Percentiles rank a stretch among this genome's conserved stretches.
Conservation (phyloP, 306 rosid species). For the Quercus alba region DNA sequence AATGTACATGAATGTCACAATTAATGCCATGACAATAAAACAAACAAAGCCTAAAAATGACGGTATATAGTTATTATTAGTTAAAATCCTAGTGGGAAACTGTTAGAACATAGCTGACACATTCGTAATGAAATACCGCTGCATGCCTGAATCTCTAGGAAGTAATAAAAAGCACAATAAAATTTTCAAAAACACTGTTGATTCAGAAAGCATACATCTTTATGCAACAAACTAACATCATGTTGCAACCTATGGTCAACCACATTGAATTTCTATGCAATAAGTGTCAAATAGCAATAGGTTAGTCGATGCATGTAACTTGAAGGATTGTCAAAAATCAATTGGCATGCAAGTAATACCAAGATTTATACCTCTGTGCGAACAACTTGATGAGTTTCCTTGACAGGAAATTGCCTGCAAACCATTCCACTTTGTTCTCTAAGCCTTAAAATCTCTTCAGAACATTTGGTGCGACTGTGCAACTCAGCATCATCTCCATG, state of each 20-base stretch:
- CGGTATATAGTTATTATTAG: not conserved
- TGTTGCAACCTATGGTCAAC: not conserved
- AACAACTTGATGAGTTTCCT: conserved; percentile 66
- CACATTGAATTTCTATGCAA: not conserved
- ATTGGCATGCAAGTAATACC: not conserved
- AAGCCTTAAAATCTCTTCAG: conserved; percentile 72
- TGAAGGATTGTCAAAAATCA: not conserved
- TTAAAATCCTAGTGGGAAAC: not conserved
- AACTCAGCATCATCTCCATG: conserved; percentile 58
- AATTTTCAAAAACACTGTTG: not conserved
- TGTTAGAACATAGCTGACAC: not conserved
- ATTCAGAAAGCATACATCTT: not conserved
- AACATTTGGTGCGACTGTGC: conserved; percentile 47
- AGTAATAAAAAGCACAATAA: not conserved
- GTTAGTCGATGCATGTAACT: not conserved
- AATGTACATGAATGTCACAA: not conserved
- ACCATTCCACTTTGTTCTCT: conserved; percentile 70
- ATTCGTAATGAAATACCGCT: not conserved
- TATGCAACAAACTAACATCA: not conserved
- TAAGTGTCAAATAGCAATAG: not conserved
- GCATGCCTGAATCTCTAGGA: not conserved
- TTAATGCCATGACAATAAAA: not conserved
- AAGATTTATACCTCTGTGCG: conserved; percentile 67
- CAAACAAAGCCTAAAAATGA: not conserved
- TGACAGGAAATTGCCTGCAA: conserved; percentile 89